Evolutionary conservation across 1,284 basidiomycete genomes (phyloP).

Genomic region (Agaricales sp.): DNA sequence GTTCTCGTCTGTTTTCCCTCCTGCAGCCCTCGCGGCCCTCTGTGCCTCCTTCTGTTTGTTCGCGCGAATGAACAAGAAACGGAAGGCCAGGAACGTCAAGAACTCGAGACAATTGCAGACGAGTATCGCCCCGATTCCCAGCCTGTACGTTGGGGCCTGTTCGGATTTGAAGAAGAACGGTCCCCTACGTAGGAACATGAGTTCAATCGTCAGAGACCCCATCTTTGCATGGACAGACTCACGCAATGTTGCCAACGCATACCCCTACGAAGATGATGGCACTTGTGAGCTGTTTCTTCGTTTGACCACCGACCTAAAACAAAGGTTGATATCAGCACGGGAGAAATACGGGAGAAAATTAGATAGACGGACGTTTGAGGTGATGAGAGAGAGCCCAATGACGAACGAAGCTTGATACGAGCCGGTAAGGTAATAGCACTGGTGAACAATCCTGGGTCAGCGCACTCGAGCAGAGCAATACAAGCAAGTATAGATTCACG

Average conservation of each 20-base stretch:
- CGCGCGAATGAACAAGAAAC: constrained; percentile 9
- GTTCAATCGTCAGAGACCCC: neutral
- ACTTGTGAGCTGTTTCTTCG: constrained; percentile 15
- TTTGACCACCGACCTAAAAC: constrained; percentile 15
- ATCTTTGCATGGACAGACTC: neutral
- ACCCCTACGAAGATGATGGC: constrained; percentile 14
- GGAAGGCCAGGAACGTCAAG: constrained; percentile 10
- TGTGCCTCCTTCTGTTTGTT: constrained; percentile 6
- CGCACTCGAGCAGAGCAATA: neutral
- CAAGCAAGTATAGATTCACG: neutral
- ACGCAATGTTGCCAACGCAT: constrained; percentile 13
- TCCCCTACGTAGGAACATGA: constrained; percentile 5
- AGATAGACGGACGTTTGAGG: constrained; percentile 14
- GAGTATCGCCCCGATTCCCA: constrained; percentile 14
- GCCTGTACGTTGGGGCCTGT: constrained; percentile 11
- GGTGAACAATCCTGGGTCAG: too few relatives aligned
- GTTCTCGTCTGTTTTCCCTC: neutral
- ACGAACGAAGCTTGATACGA: constrained; percentile 15
- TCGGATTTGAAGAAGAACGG: constrained; percentile 14
- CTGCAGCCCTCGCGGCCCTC: neutral
- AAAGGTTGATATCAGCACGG: too few relatives aligned
- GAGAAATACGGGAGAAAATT: too few relatives aligned
- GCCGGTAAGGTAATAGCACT: constrained; percentile 15
- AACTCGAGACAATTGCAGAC: constrained; percentile 14
- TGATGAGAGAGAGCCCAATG: constrained; percentile 13